These are phyloP conservation scores for Pinus albicaulis DNA, from an alignment of 75 land plant species.

Conservation along the genomic window DNA sequence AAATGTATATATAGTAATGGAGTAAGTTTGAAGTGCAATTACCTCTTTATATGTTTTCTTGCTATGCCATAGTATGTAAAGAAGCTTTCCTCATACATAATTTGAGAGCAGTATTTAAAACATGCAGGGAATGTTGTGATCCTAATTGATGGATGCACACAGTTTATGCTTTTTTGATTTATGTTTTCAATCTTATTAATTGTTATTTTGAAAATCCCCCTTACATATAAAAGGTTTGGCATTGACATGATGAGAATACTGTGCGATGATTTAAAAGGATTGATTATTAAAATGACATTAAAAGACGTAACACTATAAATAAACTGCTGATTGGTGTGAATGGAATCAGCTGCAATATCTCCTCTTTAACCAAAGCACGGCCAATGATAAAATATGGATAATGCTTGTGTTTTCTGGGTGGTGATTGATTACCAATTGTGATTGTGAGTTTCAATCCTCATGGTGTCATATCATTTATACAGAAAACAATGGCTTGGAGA, in stretches of 20 bases:
- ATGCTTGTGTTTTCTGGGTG: neutral
- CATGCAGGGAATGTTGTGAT: neutral
- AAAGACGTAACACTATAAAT: too few relatives aligned
- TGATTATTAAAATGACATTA: too few relatives aligned
- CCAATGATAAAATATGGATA: neutral
- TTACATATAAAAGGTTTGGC: neutral
- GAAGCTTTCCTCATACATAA: neutral
- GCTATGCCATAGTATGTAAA: neutral
- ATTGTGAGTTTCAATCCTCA: too few relatives aligned
- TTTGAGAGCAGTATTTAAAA: neutral
- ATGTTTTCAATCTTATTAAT: neutral
- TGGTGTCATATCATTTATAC: too few relatives aligned
- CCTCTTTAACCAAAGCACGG: neutral
- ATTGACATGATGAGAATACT: neutral
- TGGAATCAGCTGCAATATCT: neutral
- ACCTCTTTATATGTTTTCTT: neutral
- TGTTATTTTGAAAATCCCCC: neutral
- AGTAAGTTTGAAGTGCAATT: slow-evolving; percentile 45
- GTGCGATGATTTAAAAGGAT: too few relatives aligned
- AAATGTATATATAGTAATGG: slow-evolving; percentile 92
- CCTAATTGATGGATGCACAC: neutral
- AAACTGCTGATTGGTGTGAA: neutral
- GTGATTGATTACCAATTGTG: neutral
- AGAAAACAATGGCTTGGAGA: neutral
- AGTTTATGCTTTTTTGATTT: neutral